phyloP scores from a whole-genome alignment of 2,329 filamentous ascomycete species.

The Geosmithia morbida region DNA sequence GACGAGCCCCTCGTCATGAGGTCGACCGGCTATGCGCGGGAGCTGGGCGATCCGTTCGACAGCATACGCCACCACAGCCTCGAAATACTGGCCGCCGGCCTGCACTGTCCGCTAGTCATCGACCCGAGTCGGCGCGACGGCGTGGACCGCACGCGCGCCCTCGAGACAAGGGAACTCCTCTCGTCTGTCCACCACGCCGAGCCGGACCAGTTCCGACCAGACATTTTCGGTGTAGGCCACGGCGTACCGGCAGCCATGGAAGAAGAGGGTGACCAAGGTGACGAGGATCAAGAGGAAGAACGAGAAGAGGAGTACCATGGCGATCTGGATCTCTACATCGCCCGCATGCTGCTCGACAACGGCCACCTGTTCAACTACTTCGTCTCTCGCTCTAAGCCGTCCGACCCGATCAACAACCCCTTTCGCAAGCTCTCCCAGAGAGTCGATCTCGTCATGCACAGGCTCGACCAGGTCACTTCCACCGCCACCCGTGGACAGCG shows the following conservation, averaged over 20 bases:
- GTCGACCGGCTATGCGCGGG: constrained; percentile 24
- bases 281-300: not conserved
- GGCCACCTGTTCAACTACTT: constrained; percentile 40
- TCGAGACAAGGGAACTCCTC: constrained; percentile 36
- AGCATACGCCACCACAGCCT: constrained; percentile 35
- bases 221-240: constrained; percentile 22
- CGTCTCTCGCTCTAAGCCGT: constrained; percentile 25
- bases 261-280: not conserved
- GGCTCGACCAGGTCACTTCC: constrained; percentile 23
- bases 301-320: constrained; percentile 13
- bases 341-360: constrained; percentile 38
- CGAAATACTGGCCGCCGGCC: constrained; percentile 32
- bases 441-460: constrained; percentile 28
- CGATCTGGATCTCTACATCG: constrained; percentile 35
- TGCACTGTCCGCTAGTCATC: constrained; percentile 31
- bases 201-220: constrained; percentile 28
- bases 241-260: constrained; percentile 8
- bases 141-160: constrained; percentile 22
- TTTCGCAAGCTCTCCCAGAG: constrained; percentile 34
- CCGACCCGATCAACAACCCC: constrained; percentile 27
- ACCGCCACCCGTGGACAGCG: not conserved
- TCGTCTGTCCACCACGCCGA: constrained; percentile 24
- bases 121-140: constrained; percentile 14
- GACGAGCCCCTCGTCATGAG: constrained; percentile 25
- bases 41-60: constrained; percentile 32